These are phyloP conservation scores for Biscogniauxia marginata DNA, from an alignment of 2,329 filamentous ascomycete genomes.

Conservation along the genomic window DNA sequence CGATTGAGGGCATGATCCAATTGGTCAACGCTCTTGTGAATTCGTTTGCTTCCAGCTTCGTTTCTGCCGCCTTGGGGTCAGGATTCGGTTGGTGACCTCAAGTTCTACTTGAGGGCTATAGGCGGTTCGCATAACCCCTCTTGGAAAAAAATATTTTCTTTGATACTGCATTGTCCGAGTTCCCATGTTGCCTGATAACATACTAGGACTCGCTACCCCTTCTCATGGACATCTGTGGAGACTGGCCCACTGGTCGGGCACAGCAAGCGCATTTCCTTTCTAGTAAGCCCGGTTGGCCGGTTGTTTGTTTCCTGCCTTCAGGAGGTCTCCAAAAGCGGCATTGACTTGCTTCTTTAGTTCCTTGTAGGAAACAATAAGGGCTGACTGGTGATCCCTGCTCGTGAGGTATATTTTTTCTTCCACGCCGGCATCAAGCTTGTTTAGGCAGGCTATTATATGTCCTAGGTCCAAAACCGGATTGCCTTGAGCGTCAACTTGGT, in stretches of 20 bases:
- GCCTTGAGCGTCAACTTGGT: slow-evolving; percentile 84
- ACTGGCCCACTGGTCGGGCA: background rate
- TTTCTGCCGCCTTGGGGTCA: background rate
- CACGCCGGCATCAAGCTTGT: slow-evolving; percentile 86
- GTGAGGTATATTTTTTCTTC: slow-evolving; percentile 85
- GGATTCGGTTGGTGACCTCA: slow-evolving; percentile 1
- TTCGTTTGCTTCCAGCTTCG: background rate
- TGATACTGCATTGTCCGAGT: too few species aligned
- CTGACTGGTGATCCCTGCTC: slow-evolving; percentile 86
- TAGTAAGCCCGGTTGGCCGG: slow-evolving; percentile 24
- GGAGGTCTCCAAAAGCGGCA: slow-evolving; percentile 57
- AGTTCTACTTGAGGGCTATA: background rate
- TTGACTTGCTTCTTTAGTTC: slow-evolving; percentile 72
- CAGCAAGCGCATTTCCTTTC: background rate
- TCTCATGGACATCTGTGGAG: background rate
- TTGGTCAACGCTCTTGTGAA: background rate
- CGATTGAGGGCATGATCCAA: background rate
- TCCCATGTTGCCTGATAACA: background rate
- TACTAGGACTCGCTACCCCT: background rate
- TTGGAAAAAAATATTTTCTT: background rate
- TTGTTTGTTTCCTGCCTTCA: slow-evolving; percentile 40
- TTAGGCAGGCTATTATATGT: slow-evolving; percentile 82
- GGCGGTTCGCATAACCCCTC: background rate
- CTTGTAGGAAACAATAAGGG: slow-evolving; percentile 85
- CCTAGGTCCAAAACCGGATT: slow-evolving; percentile 82